Conservation (phyloP, 1,284 basidiomycete species). For the Rhodofomes roseus region DNA sequence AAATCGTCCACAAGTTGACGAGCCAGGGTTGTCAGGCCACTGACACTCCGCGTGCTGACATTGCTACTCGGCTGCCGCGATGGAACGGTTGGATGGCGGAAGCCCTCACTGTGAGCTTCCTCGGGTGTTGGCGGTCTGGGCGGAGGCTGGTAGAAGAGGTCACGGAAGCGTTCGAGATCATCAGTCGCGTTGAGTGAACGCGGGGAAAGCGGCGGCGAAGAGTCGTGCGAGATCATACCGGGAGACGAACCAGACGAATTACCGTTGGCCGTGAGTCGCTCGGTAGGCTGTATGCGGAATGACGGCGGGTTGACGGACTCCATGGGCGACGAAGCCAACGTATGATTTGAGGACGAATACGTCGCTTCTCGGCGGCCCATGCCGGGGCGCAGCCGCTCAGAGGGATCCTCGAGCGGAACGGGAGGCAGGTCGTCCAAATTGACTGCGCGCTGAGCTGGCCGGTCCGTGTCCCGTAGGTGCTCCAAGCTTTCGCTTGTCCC, state of each 20-base stretch:
- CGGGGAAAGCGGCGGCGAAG: slow-evolving; percentile 33
- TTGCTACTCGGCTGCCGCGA: slow-evolving; percentile 23
- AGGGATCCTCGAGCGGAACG: not conserved
- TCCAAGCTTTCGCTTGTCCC: slow-evolving; percentile 39
- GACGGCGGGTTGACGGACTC: slow-evolving; percentile 23
- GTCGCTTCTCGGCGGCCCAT: slow-evolving; percentile 9
- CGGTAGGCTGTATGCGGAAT: slow-evolving; percentile 18
- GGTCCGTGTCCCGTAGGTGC: slow-evolving; percentile 12
- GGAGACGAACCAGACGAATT: slow-evolving; percentile 31
- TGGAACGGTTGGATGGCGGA: slow-evolving; percentile 18
- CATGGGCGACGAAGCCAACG: slow-evolving; percentile 24
- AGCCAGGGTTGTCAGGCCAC: slow-evolving; percentile 58
- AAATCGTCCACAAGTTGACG: slow-evolving; percentile 61
- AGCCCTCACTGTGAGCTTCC: slow-evolving; percentile 8
- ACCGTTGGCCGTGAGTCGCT: slow-evolving; percentile 9
- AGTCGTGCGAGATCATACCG: slow-evolving; percentile 38
- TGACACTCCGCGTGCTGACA: slow-evolving; percentile 32
- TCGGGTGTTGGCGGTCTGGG: slow-evolving; percentile 11
- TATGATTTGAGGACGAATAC: slow-evolving; percentile 22
- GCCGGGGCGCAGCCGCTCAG: not conserved
- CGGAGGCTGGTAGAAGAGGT: slow-evolving; percentile 61
- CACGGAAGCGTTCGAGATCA: slow-evolving; percentile 64
- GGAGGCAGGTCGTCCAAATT: not conserved
- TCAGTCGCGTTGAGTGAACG: slow-evolving; percentile 47
- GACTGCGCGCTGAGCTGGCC: not conserved